phyloP scores from a whole-genome alignment of 345 rosid genomes.

The Boechera divaricarpa region DNA sequence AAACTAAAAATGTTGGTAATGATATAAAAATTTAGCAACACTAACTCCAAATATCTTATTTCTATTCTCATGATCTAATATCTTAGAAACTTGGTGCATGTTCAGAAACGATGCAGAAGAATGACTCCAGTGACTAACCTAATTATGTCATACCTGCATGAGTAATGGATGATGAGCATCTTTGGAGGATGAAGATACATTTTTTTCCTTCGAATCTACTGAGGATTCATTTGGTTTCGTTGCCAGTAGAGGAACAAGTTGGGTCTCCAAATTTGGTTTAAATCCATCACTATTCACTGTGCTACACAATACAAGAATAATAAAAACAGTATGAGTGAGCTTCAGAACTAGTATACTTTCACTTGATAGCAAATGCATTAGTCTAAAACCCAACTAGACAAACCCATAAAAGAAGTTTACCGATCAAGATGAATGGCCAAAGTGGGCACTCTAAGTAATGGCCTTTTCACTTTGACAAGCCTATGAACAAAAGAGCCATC shows the following conservation, averaged over 20 bases:
- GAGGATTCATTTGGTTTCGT: conserved; percentile 61
- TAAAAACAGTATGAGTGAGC: conserved; percentile 31
- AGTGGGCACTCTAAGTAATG: conserved; percentile 84
- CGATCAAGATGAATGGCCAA: conserved; percentile 94
- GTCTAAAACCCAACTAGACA: background rate
- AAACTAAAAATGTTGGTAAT: background rate
- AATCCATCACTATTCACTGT: conserved; percentile 91
- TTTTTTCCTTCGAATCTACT: conserved; percentile 59
- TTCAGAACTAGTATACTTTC: conserved; percentile 9
- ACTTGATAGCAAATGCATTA: background rate
- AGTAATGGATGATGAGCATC: conserved; percentile 83
- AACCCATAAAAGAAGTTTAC: conserved; percentile 33
- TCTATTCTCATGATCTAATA: background rate
- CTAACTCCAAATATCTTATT: background rate
- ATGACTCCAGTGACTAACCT: background rate
- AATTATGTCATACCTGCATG: conserved; percentile 64
- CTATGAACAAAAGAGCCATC: conserved; percentile 75
- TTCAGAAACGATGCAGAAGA: conserved; percentile 5
- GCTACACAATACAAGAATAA: conserved; percentile 57
- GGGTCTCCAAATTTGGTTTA: conserved; percentile 91
- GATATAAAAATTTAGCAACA: background rate
- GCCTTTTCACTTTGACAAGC: conserved; percentile 86
- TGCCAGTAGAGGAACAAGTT: conserved; percentile 79
- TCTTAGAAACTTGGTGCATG: conserved; percentile 1
- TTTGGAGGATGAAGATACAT: conserved; percentile 50